Evolutionary conservation across 192 early-diverging fungal genomes (phyloP), one percentile per base, ranked within the genome.

Genomic region (Geranomyces michiganensis): DNA sequence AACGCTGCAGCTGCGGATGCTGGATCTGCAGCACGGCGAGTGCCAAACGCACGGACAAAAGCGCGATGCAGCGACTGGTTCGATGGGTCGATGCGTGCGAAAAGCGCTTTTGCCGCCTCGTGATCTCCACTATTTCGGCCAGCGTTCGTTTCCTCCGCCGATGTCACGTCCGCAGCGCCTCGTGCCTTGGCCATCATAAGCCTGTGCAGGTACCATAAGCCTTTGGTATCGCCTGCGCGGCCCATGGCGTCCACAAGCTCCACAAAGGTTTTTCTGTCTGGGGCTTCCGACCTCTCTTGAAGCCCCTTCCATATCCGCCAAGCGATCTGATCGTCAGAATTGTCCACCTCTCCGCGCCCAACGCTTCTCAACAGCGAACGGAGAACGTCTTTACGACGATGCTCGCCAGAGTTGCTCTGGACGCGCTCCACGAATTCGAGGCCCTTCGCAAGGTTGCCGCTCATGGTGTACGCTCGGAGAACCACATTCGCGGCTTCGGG

Each of bases 191-290:
- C 29, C 62, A 45, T 64, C 48, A 73, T 66, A 8, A 65, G 31
- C 9, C 44, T 26, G 45, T 73, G 53, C 0, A 73, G 33, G 41
- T 67, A 67, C 56, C 55, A 51, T n/a, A 73, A 15, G 9, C 71
- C 64, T 24, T 29, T 19, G 19, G 17, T n/a, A 58, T 73, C 71
- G 21, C 64, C 64, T 26, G 32, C 51, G 7, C 65, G 17, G 26
- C 71, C 71, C 71, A 73, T 32, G 1, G 71, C 71, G 24, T 67
- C 56, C 15, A 73, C 46, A 30, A 73, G 17, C 17, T 53, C 71
- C 13, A 67, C 27, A 59, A 73, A 59, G 15, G 51, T 59, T 43
- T 31, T 53, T 9, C 24, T 15, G 17, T 48, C 36, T 3, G 64
- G 64, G 22, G 46, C 62, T 36, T 65, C 48, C 13, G 71, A 46